Conservation (phyloP, 2,329 filamentous ascomycete genomes). For the Verticillium longisporum region DNA sequence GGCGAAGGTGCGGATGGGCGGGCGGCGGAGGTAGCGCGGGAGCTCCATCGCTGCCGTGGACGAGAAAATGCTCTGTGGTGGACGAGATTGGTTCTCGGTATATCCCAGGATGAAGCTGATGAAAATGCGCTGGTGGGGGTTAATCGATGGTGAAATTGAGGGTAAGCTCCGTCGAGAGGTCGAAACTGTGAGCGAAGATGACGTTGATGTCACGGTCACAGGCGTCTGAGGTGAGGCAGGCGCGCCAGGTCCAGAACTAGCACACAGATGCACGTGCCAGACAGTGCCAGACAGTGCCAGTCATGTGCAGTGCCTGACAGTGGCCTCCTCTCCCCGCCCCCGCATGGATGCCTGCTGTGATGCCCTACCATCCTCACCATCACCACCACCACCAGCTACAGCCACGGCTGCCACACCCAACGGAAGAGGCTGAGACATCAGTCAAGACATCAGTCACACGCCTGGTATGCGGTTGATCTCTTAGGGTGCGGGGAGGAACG, state of each 20-base stretch:
- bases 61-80: too few species aligned
- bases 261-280: neutral
- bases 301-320: neutral
- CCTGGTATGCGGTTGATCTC: neutral
- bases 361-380: neutral
- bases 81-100: too few species aligned
- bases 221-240: neutral
- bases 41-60: neutral
- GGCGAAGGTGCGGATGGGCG: conserved; percentile 45
- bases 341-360: neutral
- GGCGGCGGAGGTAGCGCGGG: neutral
- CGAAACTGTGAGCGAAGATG: neutral
- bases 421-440: neutral
- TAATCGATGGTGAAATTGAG: neutral
- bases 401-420: neutral
- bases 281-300: neutral
- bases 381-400: neutral
- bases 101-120: neutral
- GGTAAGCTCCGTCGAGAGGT: neutral
- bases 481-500: neutral
- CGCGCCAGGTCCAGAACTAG: too few species aligned
- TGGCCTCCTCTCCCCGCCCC: neutral
- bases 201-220: neutral
- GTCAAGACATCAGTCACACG: neutral
- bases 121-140: neutral